phyloP scores from a whole-genome alignment of 2,329 filamentous ascomycete genomes.

The Diaporthe capsici region DNA sequence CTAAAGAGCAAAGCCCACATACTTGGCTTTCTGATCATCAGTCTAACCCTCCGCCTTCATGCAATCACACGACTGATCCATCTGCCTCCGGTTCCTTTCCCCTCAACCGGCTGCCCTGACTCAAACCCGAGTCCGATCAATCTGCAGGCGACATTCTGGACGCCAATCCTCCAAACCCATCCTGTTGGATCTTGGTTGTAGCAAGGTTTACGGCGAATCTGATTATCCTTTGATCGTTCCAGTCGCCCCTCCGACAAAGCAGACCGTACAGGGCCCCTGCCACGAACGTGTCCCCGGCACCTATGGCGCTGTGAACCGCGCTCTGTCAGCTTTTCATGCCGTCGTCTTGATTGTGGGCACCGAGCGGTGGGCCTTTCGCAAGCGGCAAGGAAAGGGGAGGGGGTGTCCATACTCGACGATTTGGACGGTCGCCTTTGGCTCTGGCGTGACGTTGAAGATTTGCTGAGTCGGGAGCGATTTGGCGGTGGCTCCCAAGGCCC shows the following conservation, averaged over 20 bases:
- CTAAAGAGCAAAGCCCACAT: conserved; percentile 18
- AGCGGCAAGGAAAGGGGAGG: neutral
- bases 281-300: conserved; percentile 83
- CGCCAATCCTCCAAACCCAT: conserved; percentile 73
- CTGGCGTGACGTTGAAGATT: conserved; percentile 41
- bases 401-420: conserved; percentile 70
- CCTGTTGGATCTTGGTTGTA: conserved; percentile 75
- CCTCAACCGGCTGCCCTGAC: conserved; percentile 29
- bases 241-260: conserved; percentile 62
- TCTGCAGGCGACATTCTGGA: conserved; percentile 31
- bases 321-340: conserved; percentile 31
- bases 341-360: conserved; percentile 25
- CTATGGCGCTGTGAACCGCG: conserved; percentile 68
- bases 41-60: conserved; percentile 7
- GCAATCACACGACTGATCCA: conserved; percentile 44
- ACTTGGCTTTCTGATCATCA: conserved; percentile 19
- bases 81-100: conserved; percentile 31
- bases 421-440: conserved; percentile 53
- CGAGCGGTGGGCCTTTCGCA: conserved; percentile 1
- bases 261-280: conserved; percentile 78
- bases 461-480: conserved; percentile 54
- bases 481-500: conserved; percentile 60
- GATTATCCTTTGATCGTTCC: conserved; percentile 64
- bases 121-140: conserved; percentile 37
- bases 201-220: conserved; percentile 73